Base-by-base conservation (phyloP, 1,284 basidiomycete species). In the Trichosporon sp. region DNA sequence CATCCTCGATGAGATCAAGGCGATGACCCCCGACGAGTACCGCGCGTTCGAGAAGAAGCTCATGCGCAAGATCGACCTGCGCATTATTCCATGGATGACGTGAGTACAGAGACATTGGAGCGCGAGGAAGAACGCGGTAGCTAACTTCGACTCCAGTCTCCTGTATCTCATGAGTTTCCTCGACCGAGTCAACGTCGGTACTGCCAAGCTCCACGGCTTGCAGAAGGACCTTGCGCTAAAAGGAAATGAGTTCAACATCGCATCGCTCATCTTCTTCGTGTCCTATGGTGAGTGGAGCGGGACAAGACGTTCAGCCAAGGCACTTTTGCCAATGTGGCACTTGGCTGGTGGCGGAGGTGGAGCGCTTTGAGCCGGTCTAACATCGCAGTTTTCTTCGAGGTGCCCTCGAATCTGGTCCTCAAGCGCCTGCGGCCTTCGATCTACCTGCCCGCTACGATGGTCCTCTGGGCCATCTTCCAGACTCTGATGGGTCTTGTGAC, bases 101-200 rank as follows among this genome's bases (percentile, higher is more conserved):
- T 78, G 73, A 70, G 75, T 75, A n/a, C 52, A 8, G 52, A 7
- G n/a, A 14, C 25, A 14, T 36, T 16, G 16, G 2, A 10, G n/a
- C 3, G 8, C 36, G n/a, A 21, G n/a, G 32, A 9, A n/a, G 21
- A 16, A 11, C 19, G 23, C 46, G 9, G 2, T 49, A 21, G 36
- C 64, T 57, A 13, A 64, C 54, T 0, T 2, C 60, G 16, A 64
- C 54, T 0, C 3, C 60, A 75, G 72, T 8, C 66, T 75, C n/a
- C 71, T 78, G 10, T 76, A 75, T 66, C 73, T 75, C 46, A 75
- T 78, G 69, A 80, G 78, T 0, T 82, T 83, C 77, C 71, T 83
- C n/a, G 82, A 83, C 70, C 80, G 81, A 40, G 79, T 81, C 57
- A 82, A 81, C 61, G 78, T 82, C 62, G 81, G 81, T 33, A 77